These are phyloP conservation scores for Lycium ferocissimum DNA, from an alignment of 257 asterid genomes.

Conservation along the genomic window DNA sequence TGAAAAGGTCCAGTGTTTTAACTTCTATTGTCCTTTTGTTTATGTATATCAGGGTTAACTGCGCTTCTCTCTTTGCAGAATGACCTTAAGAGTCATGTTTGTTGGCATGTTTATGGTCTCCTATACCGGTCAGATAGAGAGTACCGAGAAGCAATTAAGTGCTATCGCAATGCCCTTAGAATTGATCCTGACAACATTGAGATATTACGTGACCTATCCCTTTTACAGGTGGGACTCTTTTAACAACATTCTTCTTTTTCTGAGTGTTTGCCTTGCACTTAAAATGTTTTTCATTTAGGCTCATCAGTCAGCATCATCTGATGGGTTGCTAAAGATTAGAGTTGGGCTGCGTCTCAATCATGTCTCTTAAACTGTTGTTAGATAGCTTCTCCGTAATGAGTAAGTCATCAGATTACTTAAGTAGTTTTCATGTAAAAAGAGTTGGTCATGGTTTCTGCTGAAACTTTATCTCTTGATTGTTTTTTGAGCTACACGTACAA, in stretches of 20 bases:
- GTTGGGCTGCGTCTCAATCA: not conserved
- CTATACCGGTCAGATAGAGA: slow-evolving; percentile 97
- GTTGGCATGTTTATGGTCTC: slow-evolving; percentile 99
- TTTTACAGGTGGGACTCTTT: slow-evolving; percentile 71
- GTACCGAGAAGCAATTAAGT: slow-evolving; percentile 97
- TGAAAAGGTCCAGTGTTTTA: not conserved
- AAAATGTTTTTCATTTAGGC: slow-evolving; percentile 23
- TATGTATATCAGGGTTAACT: slow-evolving; percentile 31
- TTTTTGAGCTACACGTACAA: slow-evolving; percentile 3
- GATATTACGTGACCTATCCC: slow-evolving; percentile 95
- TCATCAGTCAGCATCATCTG: not conserved
- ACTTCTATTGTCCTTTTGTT: slow-evolving; percentile 18
- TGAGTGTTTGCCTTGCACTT: slow-evolving; percentile 22
- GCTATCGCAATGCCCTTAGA: slow-evolving; percentile 94
- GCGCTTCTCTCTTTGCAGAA: slow-evolving; percentile 68
- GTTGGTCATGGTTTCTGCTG: not conserved
- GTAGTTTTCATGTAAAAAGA: slow-evolving; percentile 3
- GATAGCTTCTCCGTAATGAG: not conserved
- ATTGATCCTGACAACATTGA: slow-evolving; percentile 98
- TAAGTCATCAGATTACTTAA: not conserved
- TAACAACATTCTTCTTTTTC: slow-evolving; percentile 25
- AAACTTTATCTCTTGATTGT: not conserved
- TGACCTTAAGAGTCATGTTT: slow-evolving; percentile 98
- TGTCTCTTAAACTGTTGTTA: slow-evolving; percentile 8
- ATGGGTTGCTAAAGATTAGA: slow-evolving; percentile 15